Conservation (phyloP, 139 green algal species). For the Chlamydomonas urium region DNA sequence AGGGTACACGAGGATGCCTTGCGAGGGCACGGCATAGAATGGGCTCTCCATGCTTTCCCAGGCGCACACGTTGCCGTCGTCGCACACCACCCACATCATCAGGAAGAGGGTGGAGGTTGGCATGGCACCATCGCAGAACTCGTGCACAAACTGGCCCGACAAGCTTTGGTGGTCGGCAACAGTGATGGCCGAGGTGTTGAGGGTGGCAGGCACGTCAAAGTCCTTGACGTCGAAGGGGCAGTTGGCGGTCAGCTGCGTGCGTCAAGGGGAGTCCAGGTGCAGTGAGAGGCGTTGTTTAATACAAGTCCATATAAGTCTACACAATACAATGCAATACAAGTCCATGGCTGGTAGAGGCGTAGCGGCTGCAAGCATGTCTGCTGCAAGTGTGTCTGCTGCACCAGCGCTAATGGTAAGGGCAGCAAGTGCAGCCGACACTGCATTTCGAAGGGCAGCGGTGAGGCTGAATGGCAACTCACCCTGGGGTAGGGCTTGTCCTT, state of each 20-base stretch:
- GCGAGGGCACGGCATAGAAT: no score
- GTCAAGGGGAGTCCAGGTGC: neutral
- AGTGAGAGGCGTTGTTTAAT: neutral
- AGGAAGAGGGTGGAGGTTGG: constrained; percentile 24
- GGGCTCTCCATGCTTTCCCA: constrained; percentile 5
- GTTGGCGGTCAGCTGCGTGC: constrained; percentile 16
- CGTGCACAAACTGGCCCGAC: neutral
- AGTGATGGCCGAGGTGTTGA: neutral
- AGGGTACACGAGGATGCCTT: no score
- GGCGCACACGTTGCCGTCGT: constrained; percentile 20
- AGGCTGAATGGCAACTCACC: constrained; percentile 11
- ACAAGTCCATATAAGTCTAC: no score
- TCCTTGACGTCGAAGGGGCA: constrained; percentile 6
- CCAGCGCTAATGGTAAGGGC: no score
- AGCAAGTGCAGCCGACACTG: neutral
- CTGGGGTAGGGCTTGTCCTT: constrained; percentile 36
- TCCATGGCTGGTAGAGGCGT: no score
- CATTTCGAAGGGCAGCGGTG: no score
- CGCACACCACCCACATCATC: constrained; percentile 28
- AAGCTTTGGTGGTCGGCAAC: neutral
- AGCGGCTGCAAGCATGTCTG: no score
- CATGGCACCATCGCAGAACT: constrained; percentile 24
- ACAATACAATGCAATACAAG: no score
- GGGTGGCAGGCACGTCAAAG: neutral
- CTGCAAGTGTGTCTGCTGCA: no score